Evolutionary conservation across 805 yeast species (phyloP).

Genomic region (Gaillardinia entomophila): DNA sequence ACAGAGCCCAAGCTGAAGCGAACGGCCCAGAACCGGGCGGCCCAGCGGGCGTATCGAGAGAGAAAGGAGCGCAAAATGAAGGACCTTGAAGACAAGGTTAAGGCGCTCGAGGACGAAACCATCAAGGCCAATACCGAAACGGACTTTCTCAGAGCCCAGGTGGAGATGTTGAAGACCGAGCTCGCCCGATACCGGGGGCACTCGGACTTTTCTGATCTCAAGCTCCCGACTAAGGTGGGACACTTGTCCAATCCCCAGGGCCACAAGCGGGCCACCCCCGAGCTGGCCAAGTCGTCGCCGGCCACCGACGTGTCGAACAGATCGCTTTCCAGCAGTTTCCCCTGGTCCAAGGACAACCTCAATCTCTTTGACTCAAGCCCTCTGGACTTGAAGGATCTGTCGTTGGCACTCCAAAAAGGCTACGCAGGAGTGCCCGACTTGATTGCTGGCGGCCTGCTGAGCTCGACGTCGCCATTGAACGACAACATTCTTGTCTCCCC

Average conservation of each 20-base stretch:
- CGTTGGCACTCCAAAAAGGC: not conserved
- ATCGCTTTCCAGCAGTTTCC: conserved; percentile 48
- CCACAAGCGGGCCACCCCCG: not conserved
- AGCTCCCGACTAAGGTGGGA: conserved; percentile 26
- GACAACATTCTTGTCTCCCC: conserved; percentile 31
- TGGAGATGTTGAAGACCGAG: conserved; percentile 67
- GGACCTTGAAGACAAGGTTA: conserved; percentile 77
- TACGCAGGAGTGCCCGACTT: conserved; percentile 25
- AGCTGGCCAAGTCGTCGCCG: not conserved
- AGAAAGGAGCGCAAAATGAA: conserved; percentile 84
- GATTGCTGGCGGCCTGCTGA: conserved; percentile 22
- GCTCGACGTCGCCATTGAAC: conserved; percentile 34
- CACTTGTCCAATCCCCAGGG: conserved; percentile 14
- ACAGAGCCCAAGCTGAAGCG: conserved; percentile 82
- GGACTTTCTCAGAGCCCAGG: conserved; percentile 70
- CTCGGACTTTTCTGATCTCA: conserved; percentile 22
- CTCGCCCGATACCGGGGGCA: conserved; percentile 52
- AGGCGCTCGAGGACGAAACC: conserved; percentile 64
- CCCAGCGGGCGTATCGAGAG: conserved; percentile 96
- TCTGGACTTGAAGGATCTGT: not conserved
- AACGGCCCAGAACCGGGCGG: conserved; percentile 96
- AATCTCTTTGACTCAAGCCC: not conserved
- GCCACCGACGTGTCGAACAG: conserved; percentile 1
- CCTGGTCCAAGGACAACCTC: conserved; percentile 33
- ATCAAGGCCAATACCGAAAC: conserved; percentile 64